A percentile compares a stretch with the other conserved stretches of the same genome.
phyloP scores from a whole-genome alignment of 768 basidiomycete species.

The Pisolithus albus region DNA sequence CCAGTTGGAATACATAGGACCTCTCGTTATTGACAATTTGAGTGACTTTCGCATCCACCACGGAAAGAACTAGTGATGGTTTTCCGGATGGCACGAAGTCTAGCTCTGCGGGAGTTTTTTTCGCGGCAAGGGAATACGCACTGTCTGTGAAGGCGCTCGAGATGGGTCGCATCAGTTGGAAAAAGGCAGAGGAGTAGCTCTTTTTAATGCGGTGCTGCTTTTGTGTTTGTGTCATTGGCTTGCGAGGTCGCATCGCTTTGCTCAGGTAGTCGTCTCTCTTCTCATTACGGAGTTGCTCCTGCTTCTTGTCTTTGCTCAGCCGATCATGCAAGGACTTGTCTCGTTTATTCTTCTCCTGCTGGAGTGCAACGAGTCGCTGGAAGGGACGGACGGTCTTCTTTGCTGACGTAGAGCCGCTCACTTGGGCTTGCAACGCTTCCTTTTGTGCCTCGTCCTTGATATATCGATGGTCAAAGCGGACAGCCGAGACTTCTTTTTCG shows the following conservation, averaged over 20 bases:
- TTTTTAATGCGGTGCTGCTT: slow-evolving; percentile 85
- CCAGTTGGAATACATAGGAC: slow-evolving; percentile 75
- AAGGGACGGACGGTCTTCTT: slow-evolving; percentile 61
- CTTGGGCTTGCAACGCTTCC: slow-evolving; percentile 46
- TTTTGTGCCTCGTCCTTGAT: slow-evolving; percentile 72
- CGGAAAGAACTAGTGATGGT: slow-evolving; percentile 66
- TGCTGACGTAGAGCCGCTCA: slow-evolving; percentile 37
- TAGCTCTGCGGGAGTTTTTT: slow-evolving; percentile 63
- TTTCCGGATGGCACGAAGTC: slow-evolving; percentile 71
- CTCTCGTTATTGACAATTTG: slow-evolving; percentile 74
- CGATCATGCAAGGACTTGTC: slow-evolving; percentile 65
- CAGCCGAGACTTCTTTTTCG: slow-evolving; percentile 54
- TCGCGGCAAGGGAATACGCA: slow-evolving; percentile 33
- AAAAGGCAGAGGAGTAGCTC: slow-evolving; percentile 75
- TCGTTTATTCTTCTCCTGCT: slow-evolving; percentile 78
- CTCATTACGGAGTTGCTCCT: slow-evolving; percentile 67
- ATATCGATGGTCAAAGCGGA: slow-evolving; percentile 64
- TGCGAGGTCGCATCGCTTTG: slow-evolving; percentile 57
- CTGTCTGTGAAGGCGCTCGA: slow-evolving; percentile 79
- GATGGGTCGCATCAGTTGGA: slow-evolving; percentile 83
- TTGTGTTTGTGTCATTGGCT: slow-evolving; percentile 45
- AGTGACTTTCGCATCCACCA: slow-evolving; percentile 64
- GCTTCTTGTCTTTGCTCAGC: slow-evolving; percentile 66
- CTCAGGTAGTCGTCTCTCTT: slow-evolving; percentile 70
- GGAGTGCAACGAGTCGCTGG: slow-evolving; percentile 51